phyloP scores from a whole-genome alignment of 805 yeast genomes.

The Myxozyma neglecta region DNA sequence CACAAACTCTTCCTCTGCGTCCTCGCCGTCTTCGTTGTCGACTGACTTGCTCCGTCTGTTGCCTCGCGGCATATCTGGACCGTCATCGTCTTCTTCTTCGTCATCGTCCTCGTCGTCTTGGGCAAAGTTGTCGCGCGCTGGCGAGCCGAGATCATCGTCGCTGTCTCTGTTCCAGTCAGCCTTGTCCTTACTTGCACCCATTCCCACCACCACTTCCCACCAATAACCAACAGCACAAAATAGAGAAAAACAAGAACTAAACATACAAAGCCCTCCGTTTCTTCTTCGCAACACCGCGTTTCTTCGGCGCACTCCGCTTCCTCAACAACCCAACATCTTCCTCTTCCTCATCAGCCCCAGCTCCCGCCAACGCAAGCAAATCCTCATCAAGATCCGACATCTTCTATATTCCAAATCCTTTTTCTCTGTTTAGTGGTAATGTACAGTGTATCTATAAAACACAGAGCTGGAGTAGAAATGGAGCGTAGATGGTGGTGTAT shows the following conservation, averaged over 20 bases:
- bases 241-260: not conserved
- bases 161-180: slow-evolving; percentile 31
- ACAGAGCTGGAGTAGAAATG: no score
- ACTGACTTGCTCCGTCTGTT: slow-evolving; percentile 32
- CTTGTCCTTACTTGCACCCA: not conserved
- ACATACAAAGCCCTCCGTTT: slow-evolving; percentile 20
- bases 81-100: slow-evolving; percentile 47
- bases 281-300: slow-evolving; percentile 12
- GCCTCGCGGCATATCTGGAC: slow-evolving; percentile 41
- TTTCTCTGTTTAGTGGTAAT: no score
- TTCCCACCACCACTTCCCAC: not conserved
- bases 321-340: slow-evolving; percentile 33
- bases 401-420: no score
- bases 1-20: slow-evolving; percentile 39
- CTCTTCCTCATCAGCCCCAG: slow-evolving; percentile 48
- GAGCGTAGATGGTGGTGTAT: no score
- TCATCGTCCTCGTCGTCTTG: slow-evolving; percentile 36
- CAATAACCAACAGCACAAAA: not conserved
- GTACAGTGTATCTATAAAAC: no score
- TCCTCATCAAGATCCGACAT: slow-evolving; percentile 90
- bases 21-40: slow-evolving; percentile 42
- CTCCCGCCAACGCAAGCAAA: slow-evolving; percentile 91
- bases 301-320: slow-evolving; percentile 8
- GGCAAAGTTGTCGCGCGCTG: slow-evolving; percentile 36
- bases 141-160: slow-evolving; percentile 23